These are phyloP conservation scores for Sparassis latifolia DNA, from an alignment of 1,284 basidiomycete genomes.

Conservation along the genomic window DNA sequence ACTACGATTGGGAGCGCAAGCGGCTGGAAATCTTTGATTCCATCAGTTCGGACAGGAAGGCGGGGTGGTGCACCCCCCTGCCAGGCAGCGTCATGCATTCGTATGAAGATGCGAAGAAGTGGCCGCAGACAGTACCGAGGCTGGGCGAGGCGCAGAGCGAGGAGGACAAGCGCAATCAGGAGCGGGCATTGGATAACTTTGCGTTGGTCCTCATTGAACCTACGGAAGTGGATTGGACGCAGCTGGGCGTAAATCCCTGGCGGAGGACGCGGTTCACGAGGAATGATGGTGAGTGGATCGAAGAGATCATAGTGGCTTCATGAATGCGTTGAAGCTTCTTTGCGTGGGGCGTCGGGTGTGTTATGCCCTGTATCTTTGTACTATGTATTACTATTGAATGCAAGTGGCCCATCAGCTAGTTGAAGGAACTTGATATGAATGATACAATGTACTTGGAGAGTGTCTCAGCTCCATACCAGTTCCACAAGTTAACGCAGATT, in stretches of 20 bases:
- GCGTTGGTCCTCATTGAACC: slow-evolving; percentile 62
- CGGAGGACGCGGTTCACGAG: slow-evolving; percentile 46
- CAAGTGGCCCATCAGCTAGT: too few species aligned
- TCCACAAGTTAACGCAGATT: too few species aligned
- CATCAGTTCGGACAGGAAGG: too few species aligned
- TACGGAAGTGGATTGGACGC: slow-evolving; percentile 52
- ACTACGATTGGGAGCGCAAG: slow-evolving; percentile 57
- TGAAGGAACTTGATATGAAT: too few species aligned
- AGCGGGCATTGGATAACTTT: slow-evolving; percentile 52
- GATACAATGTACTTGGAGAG: too few species aligned
- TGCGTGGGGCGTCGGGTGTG: too few species aligned
- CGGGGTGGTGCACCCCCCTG: too few species aligned
- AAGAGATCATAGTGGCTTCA: slow-evolving; percentile 39
- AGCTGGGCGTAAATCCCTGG: slow-evolving; percentile 50
- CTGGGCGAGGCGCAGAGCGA: slow-evolving; percentile 36
- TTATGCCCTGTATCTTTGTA: too few species aligned
- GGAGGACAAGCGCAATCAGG: slow-evolving; percentile 35
- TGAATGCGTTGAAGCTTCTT: too few species aligned
- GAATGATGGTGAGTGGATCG: slow-evolving; percentile 37
- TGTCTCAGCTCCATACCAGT: too few species aligned
- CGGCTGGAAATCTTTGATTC: slow-evolving; percentile 29
- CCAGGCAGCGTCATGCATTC: too few species aligned
- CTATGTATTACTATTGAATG: too few species aligned
- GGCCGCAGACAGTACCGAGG: slow-evolving; percentile 41
- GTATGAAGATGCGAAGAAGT: slow-evolving; percentile 21